Base-by-base conservation (phyloP, 2,329 filamentous ascomycete genomes). In the Westerdykella ornata region DNA sequence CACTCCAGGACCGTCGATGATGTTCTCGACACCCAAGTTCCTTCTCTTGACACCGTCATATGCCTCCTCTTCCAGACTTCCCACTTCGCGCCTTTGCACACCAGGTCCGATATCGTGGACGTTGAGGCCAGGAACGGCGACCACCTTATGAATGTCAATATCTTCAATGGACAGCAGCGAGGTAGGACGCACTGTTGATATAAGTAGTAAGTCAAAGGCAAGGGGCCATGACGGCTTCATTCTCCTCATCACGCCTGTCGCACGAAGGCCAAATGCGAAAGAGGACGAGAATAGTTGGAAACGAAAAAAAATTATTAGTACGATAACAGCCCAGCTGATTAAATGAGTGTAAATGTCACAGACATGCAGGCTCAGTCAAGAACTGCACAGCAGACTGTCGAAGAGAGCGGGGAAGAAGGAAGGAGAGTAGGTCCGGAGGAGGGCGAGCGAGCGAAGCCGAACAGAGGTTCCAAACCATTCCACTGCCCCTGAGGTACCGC, bases 301-400 rank as follows among this genome's bases (percentile, higher is more conserved):
- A 26, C 15, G 39, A 41, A 31, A 37, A 38, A 19, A 34, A 28
- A 31, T 39, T 51, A 63, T 57, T 59, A 59, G 49, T 52, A 57
- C 44, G 52, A 56, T 38, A 56, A 59, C 62, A 65, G 62, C 47
- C 52, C 62, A 62, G 62, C 62, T 65, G 45, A 48, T 44, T 37
- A 51, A 60, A 49, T 35, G 42, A 45, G 41, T 43, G 52, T 52
- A 46, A 34, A 45, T 49, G 46, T 53, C 50, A 42, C 57, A 59
- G 56, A 61, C 57, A 62, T 61, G 55, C 57, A 59, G 51, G 54
- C 52, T 54, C 54, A 46, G 45, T 57, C 53, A 57, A 53, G 48
- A 53, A 53, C 60, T 63, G 62, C 62, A 50, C 60, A 63, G 60
- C 60, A 65, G 60, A 51, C 46, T 41, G 44, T 51, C 43, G 50